Percentiles rank a stretch among this genome's conserved stretches.
phyloP scores from a whole-genome alignment of 768 basidiomycete species.

The Sarcodon aspratus region DNA sequence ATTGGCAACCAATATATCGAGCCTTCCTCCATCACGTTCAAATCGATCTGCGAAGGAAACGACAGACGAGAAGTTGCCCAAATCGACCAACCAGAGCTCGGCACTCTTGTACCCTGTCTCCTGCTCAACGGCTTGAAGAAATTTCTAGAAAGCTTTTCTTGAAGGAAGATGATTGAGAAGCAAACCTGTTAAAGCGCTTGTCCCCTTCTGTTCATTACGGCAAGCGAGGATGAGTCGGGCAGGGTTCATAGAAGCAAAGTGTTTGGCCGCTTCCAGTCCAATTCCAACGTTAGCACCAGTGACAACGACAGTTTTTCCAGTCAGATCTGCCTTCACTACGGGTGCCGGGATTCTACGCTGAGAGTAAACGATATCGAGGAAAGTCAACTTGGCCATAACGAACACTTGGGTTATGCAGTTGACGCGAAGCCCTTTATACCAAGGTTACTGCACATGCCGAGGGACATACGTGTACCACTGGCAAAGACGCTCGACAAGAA shows the following conservation, averaged over 20 bases:
- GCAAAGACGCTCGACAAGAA: too few species aligned
- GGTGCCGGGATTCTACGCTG: constrained; percentile 5
- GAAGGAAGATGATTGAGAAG: neutral
- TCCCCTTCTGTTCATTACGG: constrained; percentile 23
- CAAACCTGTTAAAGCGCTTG: constrained; percentile 24
- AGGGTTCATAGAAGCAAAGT: constrained; percentile 35
- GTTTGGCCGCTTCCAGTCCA: constrained; percentile 34
- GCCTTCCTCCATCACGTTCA: constrained; percentile 9
- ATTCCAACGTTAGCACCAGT: constrained; percentile 40
- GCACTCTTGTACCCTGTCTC: constrained; percentile 5
- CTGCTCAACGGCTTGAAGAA: constrained; percentile 13
- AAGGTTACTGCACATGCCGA: too few species aligned
- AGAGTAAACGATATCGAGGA: neutral
- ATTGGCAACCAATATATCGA: constrained; percentile 19
- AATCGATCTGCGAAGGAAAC: constrained; percentile 12
- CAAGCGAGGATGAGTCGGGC: constrained; percentile 27
- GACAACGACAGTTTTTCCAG: constrained; percentile 37
- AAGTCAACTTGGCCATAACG: constrained; percentile 3
- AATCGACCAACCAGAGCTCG: constrained; percentile 15
- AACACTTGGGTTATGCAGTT: too few species aligned
- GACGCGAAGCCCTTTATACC: too few species aligned
- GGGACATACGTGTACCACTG: too few species aligned
- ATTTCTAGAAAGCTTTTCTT: constrained; percentile 8
- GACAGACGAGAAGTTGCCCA: constrained; percentile 14
- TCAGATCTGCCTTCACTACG: constrained; percentile 24